Evolutionary conservation across 23 red algal genomes (phyloP), one percentile per base, ranked within the genome.

Genomic region (Gracilaria caudata): DNA sequence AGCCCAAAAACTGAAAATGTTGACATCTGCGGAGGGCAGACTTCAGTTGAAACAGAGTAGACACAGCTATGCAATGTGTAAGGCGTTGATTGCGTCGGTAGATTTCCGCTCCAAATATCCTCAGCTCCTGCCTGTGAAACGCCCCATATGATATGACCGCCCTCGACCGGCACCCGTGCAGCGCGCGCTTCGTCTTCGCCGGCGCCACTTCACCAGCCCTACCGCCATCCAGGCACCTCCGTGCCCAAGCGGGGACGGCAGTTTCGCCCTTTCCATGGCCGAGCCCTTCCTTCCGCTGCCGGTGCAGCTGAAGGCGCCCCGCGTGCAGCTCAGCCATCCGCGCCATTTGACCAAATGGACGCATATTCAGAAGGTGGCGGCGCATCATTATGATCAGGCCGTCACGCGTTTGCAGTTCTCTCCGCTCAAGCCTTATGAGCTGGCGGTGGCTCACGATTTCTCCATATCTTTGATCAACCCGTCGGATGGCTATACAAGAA

Each of bases 371-470:
- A 75, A 75, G 26, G 70, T 75, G n/a, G 70, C 70, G 9, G 70
- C 37, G 4, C 33, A 75, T 49, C 37, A n/a, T 40, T 75, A 75
- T 40, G 70, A 75, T 47, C 73, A 68, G 39, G 64, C 93, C 54
- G 86, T 90, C 20, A 64, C 86, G 11, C 68, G 35, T 23, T 47
- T 98, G 20, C 40, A 76, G 16, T 98, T 98, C 76, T 83, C 80
- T 1, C 95, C 95, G 7, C 23, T 74, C 3, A 78, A 53, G 26
- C 80, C 90, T 1, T 78, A 97, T 72, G 86, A 98, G 25, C 46
- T 94, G 37, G 95, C 90, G 19, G 92, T 83, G 4, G 75, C 95
- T 21, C 53, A 70, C 78, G 95, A 66, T 30, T 55, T 88, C 58
- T 71, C 80, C 61, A 79, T 98, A 23, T 59, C 79, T 1, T 60